Conservation (phyloP, 352 stramenopile genomes). For the Thraustochytrium sp. region DNA sequence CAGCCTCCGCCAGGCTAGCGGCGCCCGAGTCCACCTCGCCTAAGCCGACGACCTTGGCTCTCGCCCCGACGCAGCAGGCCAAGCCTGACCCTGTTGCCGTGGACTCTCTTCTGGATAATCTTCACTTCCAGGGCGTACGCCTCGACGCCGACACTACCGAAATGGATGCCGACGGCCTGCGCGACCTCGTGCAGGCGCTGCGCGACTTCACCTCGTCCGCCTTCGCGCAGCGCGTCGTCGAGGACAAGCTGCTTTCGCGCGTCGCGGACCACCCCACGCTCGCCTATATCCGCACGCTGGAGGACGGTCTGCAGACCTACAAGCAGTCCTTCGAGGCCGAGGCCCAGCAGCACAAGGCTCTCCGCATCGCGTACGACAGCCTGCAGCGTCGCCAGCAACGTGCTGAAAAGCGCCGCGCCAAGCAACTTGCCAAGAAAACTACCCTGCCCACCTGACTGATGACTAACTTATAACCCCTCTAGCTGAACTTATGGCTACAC, state of each 20-base stretch:
- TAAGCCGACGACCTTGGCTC: not conserved
- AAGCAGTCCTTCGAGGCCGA: conserved; percentile 18
- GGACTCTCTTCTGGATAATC: not conserved
- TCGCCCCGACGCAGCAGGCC: not conserved
- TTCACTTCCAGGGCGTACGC: not conserved
- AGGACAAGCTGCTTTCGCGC: not conserved
- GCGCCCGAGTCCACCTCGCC: too few species aligned
- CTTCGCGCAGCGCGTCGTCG: not conserved
- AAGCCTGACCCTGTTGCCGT: not conserved
- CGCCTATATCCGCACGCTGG: conserved; percentile 13
- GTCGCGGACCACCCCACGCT: conserved; percentile 1
- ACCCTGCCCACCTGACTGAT: not conserved
- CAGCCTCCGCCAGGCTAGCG: too few species aligned
- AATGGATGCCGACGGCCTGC: not conserved
- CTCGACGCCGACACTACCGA: not conserved
- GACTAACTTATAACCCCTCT: too few species aligned
- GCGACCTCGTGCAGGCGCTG: not conserved
- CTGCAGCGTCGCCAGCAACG: not conserved
- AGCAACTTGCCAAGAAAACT: not conserved
- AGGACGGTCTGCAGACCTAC: conserved; percentile 35
- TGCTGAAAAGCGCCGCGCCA: not conserved
- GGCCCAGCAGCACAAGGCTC: not conserved
- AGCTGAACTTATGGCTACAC: too few species aligned
- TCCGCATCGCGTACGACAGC: conserved; percentile 16
- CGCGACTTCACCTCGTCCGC: not conserved